phyloP scores from a whole-genome alignment of 2,329 filamentous ascomycete species.

The Diatrype stigma region DNA sequence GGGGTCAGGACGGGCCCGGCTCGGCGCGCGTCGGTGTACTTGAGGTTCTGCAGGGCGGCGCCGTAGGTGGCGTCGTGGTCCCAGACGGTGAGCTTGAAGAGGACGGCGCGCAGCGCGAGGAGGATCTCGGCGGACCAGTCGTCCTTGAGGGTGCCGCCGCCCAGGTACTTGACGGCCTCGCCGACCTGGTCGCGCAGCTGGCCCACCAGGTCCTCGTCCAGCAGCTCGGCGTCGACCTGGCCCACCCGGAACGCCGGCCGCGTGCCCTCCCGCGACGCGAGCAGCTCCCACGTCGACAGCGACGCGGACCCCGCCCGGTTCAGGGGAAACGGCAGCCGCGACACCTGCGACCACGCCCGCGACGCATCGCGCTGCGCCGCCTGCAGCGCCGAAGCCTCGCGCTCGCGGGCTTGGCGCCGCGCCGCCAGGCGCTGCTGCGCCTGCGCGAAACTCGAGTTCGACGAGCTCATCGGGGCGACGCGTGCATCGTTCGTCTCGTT shows the following conservation, averaged over 20 bases:
- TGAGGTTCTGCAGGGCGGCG: constrained; percentile 84
- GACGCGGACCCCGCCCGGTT: constrained; percentile 48
- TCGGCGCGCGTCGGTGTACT: constrained; percentile 78
- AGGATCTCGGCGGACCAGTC: constrained; percentile 86
- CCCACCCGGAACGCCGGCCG: constrained; percentile 86
- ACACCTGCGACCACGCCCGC: constrained; percentile 49
- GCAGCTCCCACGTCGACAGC: constrained; percentile 61
- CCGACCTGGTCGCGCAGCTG: constrained; percentile 81
- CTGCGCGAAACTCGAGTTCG: constrained; percentile 68
- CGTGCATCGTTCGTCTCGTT: background rate
- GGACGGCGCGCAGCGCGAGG: constrained; percentile 66
- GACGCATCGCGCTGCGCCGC: constrained; percentile 49
- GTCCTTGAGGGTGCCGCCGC: constrained; percentile 68
- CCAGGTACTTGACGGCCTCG: constrained; percentile 86
- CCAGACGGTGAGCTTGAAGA: constrained; percentile 97
- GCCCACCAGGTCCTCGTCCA: constrained; percentile 89
- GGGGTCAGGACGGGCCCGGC: constrained; percentile 58
- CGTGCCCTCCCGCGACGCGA: constrained; percentile 73
- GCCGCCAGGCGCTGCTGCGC: constrained; percentile 83
- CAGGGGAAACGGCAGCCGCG: constrained; percentile 59
- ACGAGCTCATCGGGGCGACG: constrained; percentile 38
- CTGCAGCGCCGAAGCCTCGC: constrained; percentile 55
- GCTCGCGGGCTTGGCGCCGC: constrained; percentile 72
- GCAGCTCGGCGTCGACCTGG: constrained; percentile 90
- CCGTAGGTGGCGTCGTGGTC: constrained; percentile 95